Evolutionary conservation across 1,139 yeast genomes (phyloP).

Genomic region (Pichia sp.): DNA sequence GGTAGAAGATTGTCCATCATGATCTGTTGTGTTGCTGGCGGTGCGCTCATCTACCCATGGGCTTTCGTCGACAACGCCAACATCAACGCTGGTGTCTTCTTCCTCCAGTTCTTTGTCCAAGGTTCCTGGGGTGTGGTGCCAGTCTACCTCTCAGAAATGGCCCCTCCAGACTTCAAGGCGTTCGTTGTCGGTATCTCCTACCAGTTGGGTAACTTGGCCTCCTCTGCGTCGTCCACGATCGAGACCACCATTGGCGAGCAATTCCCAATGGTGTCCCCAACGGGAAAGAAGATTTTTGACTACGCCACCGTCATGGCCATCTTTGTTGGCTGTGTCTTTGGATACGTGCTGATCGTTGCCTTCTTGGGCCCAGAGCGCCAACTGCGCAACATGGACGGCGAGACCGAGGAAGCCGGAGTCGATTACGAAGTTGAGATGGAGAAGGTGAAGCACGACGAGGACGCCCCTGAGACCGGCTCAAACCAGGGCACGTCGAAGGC

Average conservation of each 20-base stretch:
- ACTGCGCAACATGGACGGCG: conserved; percentile 23
- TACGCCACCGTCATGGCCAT: conserved; percentile 76
- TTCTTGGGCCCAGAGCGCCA: conserved; percentile 75
- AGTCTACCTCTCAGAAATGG: conserved; percentile 67
- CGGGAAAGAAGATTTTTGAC: conserved; percentile 39
- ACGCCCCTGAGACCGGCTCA: conserved; percentile 9
- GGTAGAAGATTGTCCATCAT: conserved; percentile 60
- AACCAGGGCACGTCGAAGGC: conserved; percentile 11
- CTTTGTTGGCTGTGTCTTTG: conserved; percentile 76
- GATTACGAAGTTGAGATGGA: conserved; percentile 18
- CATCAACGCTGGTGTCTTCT: conserved; percentile 73
- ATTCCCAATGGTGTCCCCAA: conserved; percentile 47
- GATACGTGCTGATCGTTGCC: conserved; percentile 51
- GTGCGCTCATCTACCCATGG: conserved; percentile 62
- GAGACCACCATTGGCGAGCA: conserved; percentile 69
- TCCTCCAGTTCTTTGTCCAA: conserved; percentile 75
- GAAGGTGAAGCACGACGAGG: conserved; percentile 19
- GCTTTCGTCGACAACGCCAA: conserved; percentile 53
- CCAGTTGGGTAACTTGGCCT: conserved; percentile 79
- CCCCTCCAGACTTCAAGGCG: conserved; percentile 74
- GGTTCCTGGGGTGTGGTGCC: conserved; percentile 91
- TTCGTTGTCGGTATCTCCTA: conserved; percentile 72
- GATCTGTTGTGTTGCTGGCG: conserved; percentile 63
- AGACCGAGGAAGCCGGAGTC: conserved; percentile 16
- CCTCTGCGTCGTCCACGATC: conserved; percentile 80